phyloP scores from a whole-genome alignment of 805 yeast genomes.

The Metschnikowia lunata region DNA sequence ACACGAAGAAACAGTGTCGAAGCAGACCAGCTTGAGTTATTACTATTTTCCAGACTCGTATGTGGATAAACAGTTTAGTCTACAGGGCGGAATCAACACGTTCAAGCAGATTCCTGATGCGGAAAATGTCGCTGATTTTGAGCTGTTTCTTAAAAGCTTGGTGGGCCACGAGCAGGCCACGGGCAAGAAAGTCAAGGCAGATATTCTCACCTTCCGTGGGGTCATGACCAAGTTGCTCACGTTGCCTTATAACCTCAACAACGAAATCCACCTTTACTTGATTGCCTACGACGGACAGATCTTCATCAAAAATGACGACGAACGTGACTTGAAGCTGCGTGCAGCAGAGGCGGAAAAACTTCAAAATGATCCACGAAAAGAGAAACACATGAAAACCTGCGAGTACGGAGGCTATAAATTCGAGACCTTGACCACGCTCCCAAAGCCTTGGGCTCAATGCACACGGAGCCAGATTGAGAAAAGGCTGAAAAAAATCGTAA shows the following conservation, averaged over 20 bases:
- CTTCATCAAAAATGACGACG: constrained; percentile 53
- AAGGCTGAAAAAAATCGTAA: constrained; percentile 56
- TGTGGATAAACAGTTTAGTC: constrained; percentile 55
- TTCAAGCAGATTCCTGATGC: constrained; percentile 55
- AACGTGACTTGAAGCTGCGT: constrained; percentile 30
- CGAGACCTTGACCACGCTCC: constrained; percentile 70
- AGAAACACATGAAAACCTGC: constrained; percentile 34
- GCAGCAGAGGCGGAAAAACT: constrained; percentile 17
- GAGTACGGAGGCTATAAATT: constrained; percentile 79
- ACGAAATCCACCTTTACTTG: constrained; percentile 57
- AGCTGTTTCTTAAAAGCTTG: constrained; percentile 54
- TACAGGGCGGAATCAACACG: constrained; percentile 58
- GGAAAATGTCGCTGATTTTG: constrained; percentile 51
- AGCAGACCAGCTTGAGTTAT: constrained; percentile 54
- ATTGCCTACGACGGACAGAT: constrained; percentile 72
- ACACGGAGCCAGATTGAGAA: constrained; percentile 65
- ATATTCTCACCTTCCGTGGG: constrained; percentile 83
- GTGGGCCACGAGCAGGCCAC: constrained; percentile 48
- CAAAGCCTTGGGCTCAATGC: constrained; percentile 69
- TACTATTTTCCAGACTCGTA: constrained; percentile 77
- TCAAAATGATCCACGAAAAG: constrained; percentile 18
- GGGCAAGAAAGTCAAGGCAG: constrained; percentile 48
- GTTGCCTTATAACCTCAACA: constrained; percentile 56
- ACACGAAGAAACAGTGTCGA: constrained; percentile 40
- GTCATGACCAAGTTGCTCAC: constrained; percentile 69